Evolutionary conservation across 768 basidiomycete species (phyloP).

Genomic region (Tylopilus sp.): DNA sequence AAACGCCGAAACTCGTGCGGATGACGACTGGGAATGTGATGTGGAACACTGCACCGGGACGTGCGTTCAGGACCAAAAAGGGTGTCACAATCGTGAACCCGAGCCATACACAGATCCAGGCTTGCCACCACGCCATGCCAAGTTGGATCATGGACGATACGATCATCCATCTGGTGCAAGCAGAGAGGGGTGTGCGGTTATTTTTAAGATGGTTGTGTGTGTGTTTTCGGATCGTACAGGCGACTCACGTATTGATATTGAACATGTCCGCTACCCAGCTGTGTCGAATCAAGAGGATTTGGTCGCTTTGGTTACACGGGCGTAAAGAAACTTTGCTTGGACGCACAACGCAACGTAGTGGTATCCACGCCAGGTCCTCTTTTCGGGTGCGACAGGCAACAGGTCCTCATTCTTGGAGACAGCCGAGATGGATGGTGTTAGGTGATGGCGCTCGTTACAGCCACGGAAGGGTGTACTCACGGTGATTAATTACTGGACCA

Average conservation of each 20-base stretch:
- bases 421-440: conserved; percentile 12
- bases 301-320: too few species aligned
- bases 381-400: conserved; percentile 58
- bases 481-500: conserved; percentile 55
- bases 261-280: conserved; percentile 83
- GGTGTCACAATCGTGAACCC: conserved; percentile 58
- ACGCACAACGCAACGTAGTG: conserved; percentile 67
- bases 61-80: conserved; percentile 74
- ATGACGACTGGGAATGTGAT: conserved; percentile 74
- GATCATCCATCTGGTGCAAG: conserved; percentile 65
- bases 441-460: not conserved
- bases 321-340: not conserved
- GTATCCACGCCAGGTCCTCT: conserved; percentile 61
- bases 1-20: conserved; percentile 75
- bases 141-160: conserved; percentile 70
- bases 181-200: not conserved
- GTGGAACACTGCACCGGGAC: conserved; percentile 74
- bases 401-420: conserved; percentile 62
- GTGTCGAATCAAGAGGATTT: conserved; percentile 3
- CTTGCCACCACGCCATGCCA: conserved; percentile 80
- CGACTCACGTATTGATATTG: conserved; percentile 68
- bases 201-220: not conserved
- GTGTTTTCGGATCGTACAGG: conserved; percentile 1
- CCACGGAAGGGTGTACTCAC: conserved; percentile 33
- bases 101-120: conserved; percentile 78